Conservation (phyloP, 805 yeast species). For the Pichia cephalocereana region DNA sequence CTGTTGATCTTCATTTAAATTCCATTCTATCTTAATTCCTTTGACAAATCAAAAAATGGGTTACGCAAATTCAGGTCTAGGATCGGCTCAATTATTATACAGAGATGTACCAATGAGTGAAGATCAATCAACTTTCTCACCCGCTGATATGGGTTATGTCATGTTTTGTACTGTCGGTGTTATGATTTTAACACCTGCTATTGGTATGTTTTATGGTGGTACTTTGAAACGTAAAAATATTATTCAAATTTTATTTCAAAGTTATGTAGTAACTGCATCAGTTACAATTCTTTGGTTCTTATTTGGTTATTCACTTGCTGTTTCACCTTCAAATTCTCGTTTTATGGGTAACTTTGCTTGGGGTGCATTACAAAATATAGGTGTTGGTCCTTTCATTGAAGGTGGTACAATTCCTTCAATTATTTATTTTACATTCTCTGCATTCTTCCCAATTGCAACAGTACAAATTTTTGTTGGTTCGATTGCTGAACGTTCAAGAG, state of each 20-base stretch:
- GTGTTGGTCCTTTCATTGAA: slow-evolving; percentile 31
- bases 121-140: slow-evolving; percentile 27
- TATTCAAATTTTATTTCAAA: slow-evolving; percentile 36
- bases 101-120: slow-evolving; percentile 24
- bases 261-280: slow-evolving; percentile 32
- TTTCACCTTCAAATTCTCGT: slow-evolving; percentile 25
- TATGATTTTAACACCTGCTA: slow-evolving; percentile 36
- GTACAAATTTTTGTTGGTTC: slow-evolving; percentile 40
- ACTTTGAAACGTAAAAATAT: slow-evolving; percentile 32
- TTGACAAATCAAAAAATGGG: slow-evolving; percentile 12
- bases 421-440: slow-evolving; percentile 34
- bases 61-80: slow-evolving; percentile 25
- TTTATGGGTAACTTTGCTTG: slow-evolving; percentile 29
- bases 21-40: too few relatives aligned
- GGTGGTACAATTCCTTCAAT: slow-evolving; percentile 43
- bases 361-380: slow-evolving; percentile 32
- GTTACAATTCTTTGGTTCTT: slow-evolving; percentile 36
- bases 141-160: slow-evolving; percentile 43
- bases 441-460: slow-evolving; percentile 39
- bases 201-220: slow-evolving; percentile 39
- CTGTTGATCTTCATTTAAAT: too few relatives aligned
- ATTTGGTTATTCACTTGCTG: slow-evolving; percentile 37
- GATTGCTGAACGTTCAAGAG: slow-evolving; percentile 34
- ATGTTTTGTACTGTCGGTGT: slow-evolving; percentile 40
- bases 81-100: slow-evolving; percentile 20